A percentile compares a stretch with the other conserved stretches of the same genome.
Conservation (phyloP, 2,329 filamentous ascomycete genomes). For the Diaporthe helianthi region DNA sequence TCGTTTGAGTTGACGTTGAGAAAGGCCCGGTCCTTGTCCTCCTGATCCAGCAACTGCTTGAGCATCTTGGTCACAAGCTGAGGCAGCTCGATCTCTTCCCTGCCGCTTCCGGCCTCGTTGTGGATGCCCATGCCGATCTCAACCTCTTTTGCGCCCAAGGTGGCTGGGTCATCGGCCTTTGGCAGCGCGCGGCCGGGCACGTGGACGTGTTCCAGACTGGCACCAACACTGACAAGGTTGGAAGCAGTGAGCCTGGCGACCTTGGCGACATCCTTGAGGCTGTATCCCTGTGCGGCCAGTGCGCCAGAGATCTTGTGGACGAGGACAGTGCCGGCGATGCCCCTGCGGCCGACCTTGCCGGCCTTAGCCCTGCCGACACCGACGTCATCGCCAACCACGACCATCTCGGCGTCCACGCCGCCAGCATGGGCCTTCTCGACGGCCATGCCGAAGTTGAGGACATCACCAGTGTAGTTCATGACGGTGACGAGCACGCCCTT, state of each 20-base stretch:
- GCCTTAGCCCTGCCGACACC: slow-evolving; percentile 82
- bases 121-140: slow-evolving; percentile 82
- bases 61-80: slow-evolving; percentile 71
- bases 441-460: slow-evolving; percentile 92
- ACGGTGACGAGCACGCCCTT: slow-evolving; percentile 85
- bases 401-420: slow-evolving; percentile 82
- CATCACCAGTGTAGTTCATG: slow-evolving; percentile 93
- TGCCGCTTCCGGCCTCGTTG: slow-evolving; percentile 68
- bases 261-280: slow-evolving; percentile 73
- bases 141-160: slow-evolving; percentile 64
- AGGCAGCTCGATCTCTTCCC: slow-evolving; percentile 59
- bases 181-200: slow-evolving; percentile 76
- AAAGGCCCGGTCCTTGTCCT: slow-evolving; percentile 75
- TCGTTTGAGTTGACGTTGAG: slow-evolving; percentile 67
- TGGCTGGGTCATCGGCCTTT: slow-evolving; percentile 58
- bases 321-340: slow-evolving; percentile 89
- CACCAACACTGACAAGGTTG: slow-evolving; percentile 85
- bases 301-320: slow-evolving; percentile 92
- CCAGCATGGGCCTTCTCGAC: slow-evolving; percentile 89
- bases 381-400: slow-evolving; percentile 90
- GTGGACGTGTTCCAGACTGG: slow-evolving; percentile 89
- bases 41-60: slow-evolving; percentile 68
- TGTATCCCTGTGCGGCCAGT: slow-evolving; percentile 73
- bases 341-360: slow-evolving; percentile 90
- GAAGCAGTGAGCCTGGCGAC: slow-evolving; percentile 75